Evolutionary conservation across 2,329 filamentous ascomycete genomes (phyloP).

Genomic region (Gnomoniopsis smithogilvyi): DNA sequence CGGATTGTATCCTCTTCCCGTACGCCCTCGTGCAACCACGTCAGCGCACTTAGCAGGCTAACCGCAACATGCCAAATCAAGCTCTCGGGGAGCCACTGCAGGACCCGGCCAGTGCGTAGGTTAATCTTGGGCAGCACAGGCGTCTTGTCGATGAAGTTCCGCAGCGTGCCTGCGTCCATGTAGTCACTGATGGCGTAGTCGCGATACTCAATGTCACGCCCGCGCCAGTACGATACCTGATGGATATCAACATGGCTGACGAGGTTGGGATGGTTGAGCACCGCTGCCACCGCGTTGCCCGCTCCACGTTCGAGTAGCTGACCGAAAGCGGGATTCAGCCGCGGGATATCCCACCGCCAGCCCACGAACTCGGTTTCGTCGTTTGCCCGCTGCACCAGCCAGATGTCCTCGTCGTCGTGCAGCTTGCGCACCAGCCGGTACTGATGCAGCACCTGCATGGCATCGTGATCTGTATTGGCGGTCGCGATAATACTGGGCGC

Average conservation of each 20-base stretch:
- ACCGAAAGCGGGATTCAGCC: slow-evolving; percentile 13
- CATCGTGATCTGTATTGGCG: not conserved
- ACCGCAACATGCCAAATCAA: slow-evolving; percentile 55
- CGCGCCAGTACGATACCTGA: slow-evolving; percentile 18
- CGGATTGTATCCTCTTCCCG: slow-evolving; percentile 21
- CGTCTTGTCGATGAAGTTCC: slow-evolving; percentile 31
- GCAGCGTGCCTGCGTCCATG: slow-evolving; percentile 49
- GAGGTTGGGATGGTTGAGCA: slow-evolving; percentile 50
- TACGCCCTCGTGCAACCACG: slow-evolving; percentile 51
- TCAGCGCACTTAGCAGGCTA: slow-evolving; percentile 44
- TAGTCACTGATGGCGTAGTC: slow-evolving; percentile 42
- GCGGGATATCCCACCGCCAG: slow-evolving; percentile 21
- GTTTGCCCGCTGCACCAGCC: slow-evolving; percentile 29
- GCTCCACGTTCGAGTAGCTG: slow-evolving; percentile 28
- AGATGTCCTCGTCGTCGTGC: slow-evolving; percentile 24
- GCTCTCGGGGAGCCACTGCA: slow-evolving; percentile 44
- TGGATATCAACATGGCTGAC: slow-evolving; percentile 37
- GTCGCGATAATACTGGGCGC: not conserved
- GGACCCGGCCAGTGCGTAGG: not conserved
- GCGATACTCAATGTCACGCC: slow-evolving; percentile 9
- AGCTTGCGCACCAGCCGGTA: slow-evolving; percentile 17
- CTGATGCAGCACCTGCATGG: not conserved
- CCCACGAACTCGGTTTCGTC: slow-evolving; percentile 34
- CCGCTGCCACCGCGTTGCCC: slow-evolving; percentile 26
- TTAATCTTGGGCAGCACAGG: slow-evolving; percentile 15